Evolutionary conservation across 352 stramenopile species (phyloP).

Genomic region (Phytopythium montanum): DNA sequence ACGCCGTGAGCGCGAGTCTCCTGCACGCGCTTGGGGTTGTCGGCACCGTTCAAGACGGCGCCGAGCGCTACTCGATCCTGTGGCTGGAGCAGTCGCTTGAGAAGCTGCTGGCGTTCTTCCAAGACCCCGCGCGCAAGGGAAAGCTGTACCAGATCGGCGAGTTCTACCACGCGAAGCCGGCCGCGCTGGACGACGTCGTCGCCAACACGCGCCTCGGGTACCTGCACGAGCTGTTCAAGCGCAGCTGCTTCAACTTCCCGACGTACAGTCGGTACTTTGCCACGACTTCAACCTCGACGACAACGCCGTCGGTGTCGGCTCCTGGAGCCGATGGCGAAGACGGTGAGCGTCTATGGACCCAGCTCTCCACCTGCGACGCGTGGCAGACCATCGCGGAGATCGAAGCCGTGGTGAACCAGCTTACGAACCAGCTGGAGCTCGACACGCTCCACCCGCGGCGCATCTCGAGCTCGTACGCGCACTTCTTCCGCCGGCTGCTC

Average conservation of each 20-base stretch:
- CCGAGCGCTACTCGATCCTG: neutral
- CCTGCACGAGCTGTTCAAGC: slow-evolving; percentile 21
- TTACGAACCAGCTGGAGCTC: slow-evolving; percentile 20
- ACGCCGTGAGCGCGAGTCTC: slow-evolving; percentile 1
- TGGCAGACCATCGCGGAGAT: slow-evolving; percentile 27
- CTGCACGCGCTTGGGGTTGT: neutral
- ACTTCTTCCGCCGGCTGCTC: slow-evolving; percentile 30
- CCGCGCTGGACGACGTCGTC: neutral
- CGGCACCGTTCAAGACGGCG: neutral
- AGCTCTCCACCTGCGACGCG: slow-evolving; percentile 19
- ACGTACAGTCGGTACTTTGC: slow-evolving; percentile 25
- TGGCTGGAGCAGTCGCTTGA: neutral
- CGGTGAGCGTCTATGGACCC: slow-evolving; percentile 17
- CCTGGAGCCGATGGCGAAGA: neutral
- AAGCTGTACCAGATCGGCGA: slow-evolving; percentile 8
- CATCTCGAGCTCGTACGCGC: slow-evolving; percentile 19
- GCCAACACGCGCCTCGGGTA: slow-evolving; percentile 19
- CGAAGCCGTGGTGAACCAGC: slow-evolving; percentile 26
- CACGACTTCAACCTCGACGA: slow-evolving; percentile 8
- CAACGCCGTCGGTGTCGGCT: slow-evolving; percentile 10
- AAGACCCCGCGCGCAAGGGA: neutral
- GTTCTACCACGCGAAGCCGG: slow-evolving; percentile 1
- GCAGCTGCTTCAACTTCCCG: slow-evolving; percentile 21
- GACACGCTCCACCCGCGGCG: slow-evolving; percentile 13
- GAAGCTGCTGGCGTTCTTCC: slow-evolving; percentile 1